A percentile compares a stretch with the other conserved stretches of the same genome.
Evolutionary conservation across 2,329 filamentous ascomycete species (phyloP).

Genomic region (Pyricularia pennisetigena): DNA sequence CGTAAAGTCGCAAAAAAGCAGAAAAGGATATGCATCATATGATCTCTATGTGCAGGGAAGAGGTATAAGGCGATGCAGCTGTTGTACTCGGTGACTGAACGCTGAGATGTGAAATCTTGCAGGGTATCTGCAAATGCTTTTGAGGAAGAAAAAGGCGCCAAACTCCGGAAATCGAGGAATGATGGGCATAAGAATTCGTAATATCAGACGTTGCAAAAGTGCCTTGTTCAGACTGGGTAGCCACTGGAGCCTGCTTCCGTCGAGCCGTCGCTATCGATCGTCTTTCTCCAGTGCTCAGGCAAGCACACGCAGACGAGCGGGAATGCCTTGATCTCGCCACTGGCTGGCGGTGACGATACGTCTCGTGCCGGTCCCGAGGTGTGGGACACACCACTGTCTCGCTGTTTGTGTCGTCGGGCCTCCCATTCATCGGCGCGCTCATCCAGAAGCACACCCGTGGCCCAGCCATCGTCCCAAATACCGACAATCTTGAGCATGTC

Average conservation of each 20-base stretch:
- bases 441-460: slow-evolving; percentile 76
- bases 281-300: slow-evolving; percentile 93
- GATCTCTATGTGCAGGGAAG: slow-evolving; percentile 19
- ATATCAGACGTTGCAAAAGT: slow-evolving; percentile 13
- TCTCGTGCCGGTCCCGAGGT: slow-evolving; percentile 52
- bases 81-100: slow-evolving; percentile 4
- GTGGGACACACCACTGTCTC: slow-evolving; percentile 89
- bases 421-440: slow-evolving; percentile 89
- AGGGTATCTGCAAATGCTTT: neutral
- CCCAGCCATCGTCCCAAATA: slow-evolving; percentile 99
- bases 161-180: slow-evolving; percentile 19
- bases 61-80: slow-evolving; percentile 7
- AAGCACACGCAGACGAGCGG: slow-evolving; percentile 93
- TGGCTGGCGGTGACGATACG: slow-evolving; percentile 45
- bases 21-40: slow-evolving; percentile 11
- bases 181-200: slow-evolving; percentile 15
- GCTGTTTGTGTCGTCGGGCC: slow-evolving; percentile 61
- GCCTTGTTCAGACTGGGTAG: slow-evolving; percentile 15
- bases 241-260: slow-evolving; percentile 50
- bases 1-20: slow-evolving; percentile 23
- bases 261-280: slow-evolving; percentile 79
- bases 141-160: slow-evolving; percentile 8
- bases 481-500: slow-evolving; percentile 98
- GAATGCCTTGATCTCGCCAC: slow-evolving; percentile 93
- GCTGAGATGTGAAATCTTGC: neutral